These are phyloP conservation scores for Syncephalis fuscata DNA, from an alignment of 371 early-diverging fungal species.

Conservation along the genomic window DNA sequence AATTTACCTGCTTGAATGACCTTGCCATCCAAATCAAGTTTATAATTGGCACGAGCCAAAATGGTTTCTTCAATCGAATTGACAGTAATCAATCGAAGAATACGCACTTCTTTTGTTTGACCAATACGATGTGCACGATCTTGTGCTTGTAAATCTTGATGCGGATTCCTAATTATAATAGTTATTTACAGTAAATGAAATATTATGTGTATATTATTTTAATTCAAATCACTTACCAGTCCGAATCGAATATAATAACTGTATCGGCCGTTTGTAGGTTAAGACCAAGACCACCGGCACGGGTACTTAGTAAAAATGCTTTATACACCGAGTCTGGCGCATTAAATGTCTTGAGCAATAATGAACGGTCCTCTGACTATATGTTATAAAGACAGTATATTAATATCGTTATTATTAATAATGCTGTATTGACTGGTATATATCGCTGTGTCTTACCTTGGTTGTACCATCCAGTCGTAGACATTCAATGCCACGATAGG, in stretches of 20 bases:
- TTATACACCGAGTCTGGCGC: slow-evolving; percentile 65
- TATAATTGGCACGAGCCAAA: slow-evolving; percentile 89
- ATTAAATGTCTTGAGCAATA: slow-evolving; percentile 72
- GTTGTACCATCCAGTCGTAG: slow-evolving; percentile 95
- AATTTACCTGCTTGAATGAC: slow-evolving; percentile 98
- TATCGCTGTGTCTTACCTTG: slow-evolving; percentile 33
- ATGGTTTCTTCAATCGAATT: slow-evolving; percentile 96
- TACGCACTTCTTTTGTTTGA: slow-evolving; percentile 99
- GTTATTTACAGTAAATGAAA: too few relatives aligned
- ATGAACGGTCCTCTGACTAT: slow-evolving; percentile 69
- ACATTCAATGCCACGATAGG: slow-evolving; percentile 57
- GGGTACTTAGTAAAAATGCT: slow-evolving; percentile 94
- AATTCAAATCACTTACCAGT: slow-evolving; percentile 43
- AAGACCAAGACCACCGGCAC: slow-evolving; percentile 98
- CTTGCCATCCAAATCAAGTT: slow-evolving; percentile 93
- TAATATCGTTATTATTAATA: neutral
- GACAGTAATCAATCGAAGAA: slow-evolving; percentile 91
- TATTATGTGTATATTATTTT: too few relatives aligned
- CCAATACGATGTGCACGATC: slow-evolving; percentile 99
- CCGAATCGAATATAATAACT: slow-evolving; percentile 99
- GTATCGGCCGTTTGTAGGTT: slow-evolving; percentile 99
- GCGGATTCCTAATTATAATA: slow-evolving; percentile 65
- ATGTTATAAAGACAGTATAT: neutral
- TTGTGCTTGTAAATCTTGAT: slow-evolving; percentile 98
- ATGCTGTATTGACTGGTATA: too few relatives aligned